A percentile compares a stretch with the other conserved stretches of the same genome.
Conservation (phyloP, 176 grass and related monocot species). For the Thalia dealbata region DNA sequence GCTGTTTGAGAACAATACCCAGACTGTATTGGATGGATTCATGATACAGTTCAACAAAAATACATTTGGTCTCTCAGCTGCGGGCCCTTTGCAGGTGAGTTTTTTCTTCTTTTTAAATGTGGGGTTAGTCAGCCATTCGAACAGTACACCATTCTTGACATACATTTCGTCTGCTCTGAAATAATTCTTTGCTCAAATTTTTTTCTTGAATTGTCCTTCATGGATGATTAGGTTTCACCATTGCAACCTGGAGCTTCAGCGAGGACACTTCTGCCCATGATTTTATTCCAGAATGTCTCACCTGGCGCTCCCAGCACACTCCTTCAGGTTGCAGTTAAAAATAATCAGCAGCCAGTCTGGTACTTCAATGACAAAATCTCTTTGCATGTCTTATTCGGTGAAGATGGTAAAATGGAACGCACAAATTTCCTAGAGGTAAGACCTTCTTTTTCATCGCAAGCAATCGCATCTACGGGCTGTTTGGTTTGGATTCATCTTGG, state of each 20-base stretch:
- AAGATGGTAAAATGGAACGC: conserved; percentile 96
- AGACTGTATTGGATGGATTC: conserved; percentile 78
- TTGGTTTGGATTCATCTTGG: no score
- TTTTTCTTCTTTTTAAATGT: not conserved
- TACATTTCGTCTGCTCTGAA: not conserved
- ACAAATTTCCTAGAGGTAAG: conserved; percentile 78
- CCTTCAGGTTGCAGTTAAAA: conserved; percentile 91
- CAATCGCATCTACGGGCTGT: no score
- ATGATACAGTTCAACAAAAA: conserved; percentile 99
- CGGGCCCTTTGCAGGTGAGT: conserved; percentile 75
- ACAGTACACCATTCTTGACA: not conserved
- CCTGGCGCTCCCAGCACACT: conserved; percentile 58
- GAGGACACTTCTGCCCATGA: conserved; percentile 80
- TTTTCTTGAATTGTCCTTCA: conserved; percentile 16
- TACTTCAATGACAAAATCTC: conserved; percentile 85
- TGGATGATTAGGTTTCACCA: conserved; percentile 45
- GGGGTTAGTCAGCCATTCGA: not conserved
- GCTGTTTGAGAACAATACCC: conserved; percentile 74
- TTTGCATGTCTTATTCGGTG: conserved; percentile 68
- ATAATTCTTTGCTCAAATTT: conserved; percentile 2
- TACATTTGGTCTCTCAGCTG: conserved; percentile 83
- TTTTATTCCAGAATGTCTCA: conserved; percentile 67
- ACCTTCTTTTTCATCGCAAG: not conserved
- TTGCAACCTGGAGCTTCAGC: conserved; percentile 74
- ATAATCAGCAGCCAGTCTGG: conserved; percentile 97